phyloP scores from a whole-genome alignment of 2,329 filamentous ascomycete genomes.

The Phialocephala subalpina region DNA sequence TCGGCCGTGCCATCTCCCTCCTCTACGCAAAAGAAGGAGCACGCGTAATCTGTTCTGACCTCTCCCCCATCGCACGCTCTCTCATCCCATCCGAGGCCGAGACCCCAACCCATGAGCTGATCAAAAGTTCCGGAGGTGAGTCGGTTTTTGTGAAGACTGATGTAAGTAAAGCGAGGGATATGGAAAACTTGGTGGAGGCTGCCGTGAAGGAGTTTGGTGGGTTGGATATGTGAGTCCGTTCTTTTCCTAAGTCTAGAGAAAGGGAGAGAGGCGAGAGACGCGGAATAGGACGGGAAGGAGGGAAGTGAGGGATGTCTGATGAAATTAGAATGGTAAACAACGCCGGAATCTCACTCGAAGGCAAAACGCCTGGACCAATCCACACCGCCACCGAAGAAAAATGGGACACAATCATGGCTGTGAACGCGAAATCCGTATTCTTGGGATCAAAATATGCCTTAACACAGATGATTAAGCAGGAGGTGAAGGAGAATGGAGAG shows the following conservation, averaged over 20 bases:
- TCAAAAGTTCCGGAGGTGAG: constrained; percentile 45
- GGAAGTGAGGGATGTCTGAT: not conserved
- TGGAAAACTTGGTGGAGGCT: constrained; percentile 48
- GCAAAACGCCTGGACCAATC: constrained; percentile 45
- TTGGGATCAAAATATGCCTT: constrained; percentile 54
- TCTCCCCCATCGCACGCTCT: constrained; percentile 40
- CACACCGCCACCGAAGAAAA: constrained; percentile 54
- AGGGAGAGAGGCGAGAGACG: too few species aligned
- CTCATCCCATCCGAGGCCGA: constrained; percentile 40
- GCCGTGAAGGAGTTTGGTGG: constrained; percentile 49
- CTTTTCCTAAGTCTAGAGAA: too few species aligned
- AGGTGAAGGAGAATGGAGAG: constrained; percentile 47
- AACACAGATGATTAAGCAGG: constrained; percentile 58
- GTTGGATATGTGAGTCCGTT: constrained; percentile 51
- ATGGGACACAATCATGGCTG: constrained; percentile 53
- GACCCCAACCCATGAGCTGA: constrained; percentile 49
- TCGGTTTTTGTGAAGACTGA: constrained; percentile 54
- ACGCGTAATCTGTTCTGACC: constrained; percentile 52
- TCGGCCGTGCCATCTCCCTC: constrained; percentile 55
- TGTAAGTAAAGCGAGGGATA: constrained; percentile 47
- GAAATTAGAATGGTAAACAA: constrained; percentile 53
- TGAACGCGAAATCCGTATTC: constrained; percentile 50
- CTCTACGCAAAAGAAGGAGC: constrained; percentile 52
- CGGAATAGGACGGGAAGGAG: constrained; percentile 4
- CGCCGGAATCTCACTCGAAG: constrained; percentile 56